Evolutionary conservation across 78 protist species (phyloP).

Genomic region (Cavenderia fasciculata): DNA sequence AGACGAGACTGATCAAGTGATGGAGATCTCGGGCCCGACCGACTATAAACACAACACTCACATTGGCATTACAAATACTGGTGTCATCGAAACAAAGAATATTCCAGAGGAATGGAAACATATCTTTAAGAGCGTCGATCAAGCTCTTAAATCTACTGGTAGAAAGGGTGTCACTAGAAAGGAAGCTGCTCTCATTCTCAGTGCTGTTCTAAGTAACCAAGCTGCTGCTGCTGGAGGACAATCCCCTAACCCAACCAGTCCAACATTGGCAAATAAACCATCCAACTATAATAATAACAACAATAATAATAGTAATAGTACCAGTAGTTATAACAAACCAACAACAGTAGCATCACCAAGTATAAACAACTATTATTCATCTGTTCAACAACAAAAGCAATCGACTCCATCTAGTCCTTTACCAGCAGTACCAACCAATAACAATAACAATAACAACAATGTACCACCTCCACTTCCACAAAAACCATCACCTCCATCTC

Average conservation of each 20-base stretch:
- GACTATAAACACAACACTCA: conserved; percentile 60
- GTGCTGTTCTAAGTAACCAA: conserved; percentile 13
- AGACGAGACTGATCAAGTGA: background rate
- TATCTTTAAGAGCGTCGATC: conserved; percentile 8
- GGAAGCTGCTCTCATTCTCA: conserved; percentile 42
- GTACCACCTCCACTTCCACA: conserved; percentile 24
- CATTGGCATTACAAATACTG: conserved; percentile 32
- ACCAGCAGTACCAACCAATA: conserved; percentile 15
- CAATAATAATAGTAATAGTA: too few relatives aligned
- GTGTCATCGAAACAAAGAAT: conserved; percentile 29
- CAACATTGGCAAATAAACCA: too few relatives aligned
- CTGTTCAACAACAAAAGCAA: background rate
- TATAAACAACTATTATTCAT: background rate
- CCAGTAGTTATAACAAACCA: too few relatives aligned
- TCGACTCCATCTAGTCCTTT: background rate
- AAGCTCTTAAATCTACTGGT: conserved; percentile 9
- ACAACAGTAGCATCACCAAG: background rate
- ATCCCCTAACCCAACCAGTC: background rate
- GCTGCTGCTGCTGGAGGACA: too few relatives aligned
- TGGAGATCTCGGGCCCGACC: conserved; percentile 53
- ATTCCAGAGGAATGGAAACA: conserved; percentile 56
- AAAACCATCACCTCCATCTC: background rate
- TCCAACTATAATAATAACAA: too few relatives aligned
- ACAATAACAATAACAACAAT: too few relatives aligned
- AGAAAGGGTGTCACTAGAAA: conserved; percentile 40